Evolutionary conservation across 2,329 filamentous ascomycete species (phyloP), one percentile per base, ranked within the genome.

Genomic region (Phyllosticta paracitricarpa): DNA sequence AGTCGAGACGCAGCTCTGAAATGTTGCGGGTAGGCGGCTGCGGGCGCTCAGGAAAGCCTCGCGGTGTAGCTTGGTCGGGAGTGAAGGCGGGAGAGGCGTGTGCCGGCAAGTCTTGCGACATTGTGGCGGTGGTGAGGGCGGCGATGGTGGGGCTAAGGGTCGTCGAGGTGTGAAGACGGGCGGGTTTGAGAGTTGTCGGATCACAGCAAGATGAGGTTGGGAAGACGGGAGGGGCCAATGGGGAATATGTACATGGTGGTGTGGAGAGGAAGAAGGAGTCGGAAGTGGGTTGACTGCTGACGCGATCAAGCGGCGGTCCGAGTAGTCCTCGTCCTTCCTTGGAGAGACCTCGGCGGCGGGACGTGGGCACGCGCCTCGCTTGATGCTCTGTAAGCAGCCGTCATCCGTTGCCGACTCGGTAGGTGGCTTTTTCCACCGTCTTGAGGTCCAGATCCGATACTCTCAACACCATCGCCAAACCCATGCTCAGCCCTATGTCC

Each of bases 391-490:
- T 48, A 48, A 48, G 40, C 40, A 48, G 40, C 40, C 40, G 40
- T 40, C 40, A n/a, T 48, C 40, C 14, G 40, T n/a, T 48, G 40
- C 40, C 40, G 40, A n/a, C 14, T 7, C 14, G n/a, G n/a, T 48
- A 1, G 2, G 14, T 48, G 6, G 17, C 40, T n/a, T 33, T 33
- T 40, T 19, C 40, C 40, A 48, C 40, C 17, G 14, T 7, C 40
- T 48, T n/a, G n/a, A n/a, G n/a, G n/a, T 48, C 40, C 14, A 48
- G 40, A 48, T 74, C 77, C 25, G 76, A 78, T 19, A 73, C 81
- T 7, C 73, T 88, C 0, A 76, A 84, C 53, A 91, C 70, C 93
- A 61, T 59, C 52, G 25, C 91, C 91, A 0, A n/a, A 48, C 40
- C 40, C 40, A 48, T 48, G 40, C 17, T 48, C 40, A 48, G 93